Evolutionary conservation across 2,329 filamentous ascomycete species (phyloP).

Genomic region (Penicillium sclerotiorum): DNA sequence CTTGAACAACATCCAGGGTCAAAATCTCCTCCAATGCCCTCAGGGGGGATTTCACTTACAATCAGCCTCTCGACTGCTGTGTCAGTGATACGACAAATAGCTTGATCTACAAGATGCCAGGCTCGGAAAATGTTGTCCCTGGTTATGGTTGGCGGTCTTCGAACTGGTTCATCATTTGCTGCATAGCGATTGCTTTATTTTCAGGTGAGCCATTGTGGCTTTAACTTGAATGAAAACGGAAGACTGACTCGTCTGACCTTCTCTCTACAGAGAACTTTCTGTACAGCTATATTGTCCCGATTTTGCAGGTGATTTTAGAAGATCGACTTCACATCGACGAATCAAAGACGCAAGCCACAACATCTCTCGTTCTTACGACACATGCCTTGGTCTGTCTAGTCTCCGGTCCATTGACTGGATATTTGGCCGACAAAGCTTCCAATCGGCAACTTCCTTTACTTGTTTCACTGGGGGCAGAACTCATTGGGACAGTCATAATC

Average conservation of each 20-base stretch:
- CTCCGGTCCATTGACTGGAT: constrained; percentile 25
- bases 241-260: no score
- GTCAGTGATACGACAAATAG: neutral
- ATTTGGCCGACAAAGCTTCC: constrained; percentile 28
- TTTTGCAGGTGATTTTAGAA: constrained; percentile 33
- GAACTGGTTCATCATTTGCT: constrained; percentile 1
- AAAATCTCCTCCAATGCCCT: neutral
- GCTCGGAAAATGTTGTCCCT: neutral
- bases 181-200: constrained; percentile 7
- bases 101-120: neutral
- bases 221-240: neutral
- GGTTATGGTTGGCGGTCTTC: neutral
- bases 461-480: constrained; percentile 23
- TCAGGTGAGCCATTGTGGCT: neutral
- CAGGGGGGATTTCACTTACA: no score
- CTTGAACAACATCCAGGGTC: neutral
- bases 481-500: constrained; percentile 24
- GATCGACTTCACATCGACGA: constrained; percentile 24
- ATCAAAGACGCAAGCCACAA: constrained; percentile 25
- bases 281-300: constrained; percentile 34
- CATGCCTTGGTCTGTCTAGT: constrained; percentile 27
- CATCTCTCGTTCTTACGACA: constrained; percentile 25
- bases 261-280: constrained; percentile 30
- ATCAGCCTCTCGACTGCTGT: no score
- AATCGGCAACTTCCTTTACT: constrained; percentile 23